Evolutionary conservation across 2,329 filamentous ascomycete species (phyloP), one percentile per base, ranked within the genome.

Genomic region (Alternaria metachromatica): DNA sequence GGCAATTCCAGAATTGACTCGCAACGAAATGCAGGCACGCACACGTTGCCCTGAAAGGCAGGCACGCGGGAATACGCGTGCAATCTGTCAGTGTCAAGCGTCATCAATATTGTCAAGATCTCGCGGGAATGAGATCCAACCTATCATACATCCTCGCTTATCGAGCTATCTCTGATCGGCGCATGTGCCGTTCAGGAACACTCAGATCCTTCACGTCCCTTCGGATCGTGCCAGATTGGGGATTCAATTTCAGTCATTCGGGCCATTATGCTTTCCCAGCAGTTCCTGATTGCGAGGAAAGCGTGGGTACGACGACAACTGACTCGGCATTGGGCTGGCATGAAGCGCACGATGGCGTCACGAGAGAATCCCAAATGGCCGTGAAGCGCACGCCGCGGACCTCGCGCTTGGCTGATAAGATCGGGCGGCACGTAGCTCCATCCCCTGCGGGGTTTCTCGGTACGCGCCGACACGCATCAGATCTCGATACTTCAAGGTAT

Each of bases 61-160:
- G 58, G 25, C 58, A 56, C 8, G 20, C 33, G 48, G 30, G 25
- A 21, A 25, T 50, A 9, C 45, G 60, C 55, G 25, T 44, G 60
- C 41, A 50, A 59, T 46, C 28, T 48, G 30, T 59, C 28, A 58
- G 55, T 48, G 30, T 56, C 20, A 55, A 28, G 57, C 63, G 60
- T 60, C 62, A 63, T 60, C 23, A 58, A 21, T 57, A 60, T 65
- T 60, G 53, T 59, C 33, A 55, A 62, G 25, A 58, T 45, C 20
- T 53, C 20, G 28, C 30, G 30, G 21, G 21, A 30, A 28, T 4
- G 18, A 44, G 2, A 25, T 25, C 41, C 23, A 41, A 20, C 65
- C 65, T 65, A 67, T 67, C 62, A 59, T 12, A 50, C n/a, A 48
- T 11, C 25, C 44, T 67, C 65, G 65, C 65, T 58, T 67, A 63